Base-by-base conservation (phyloP, 805 yeast species). In the Ogataea ganodermae region DNA sequence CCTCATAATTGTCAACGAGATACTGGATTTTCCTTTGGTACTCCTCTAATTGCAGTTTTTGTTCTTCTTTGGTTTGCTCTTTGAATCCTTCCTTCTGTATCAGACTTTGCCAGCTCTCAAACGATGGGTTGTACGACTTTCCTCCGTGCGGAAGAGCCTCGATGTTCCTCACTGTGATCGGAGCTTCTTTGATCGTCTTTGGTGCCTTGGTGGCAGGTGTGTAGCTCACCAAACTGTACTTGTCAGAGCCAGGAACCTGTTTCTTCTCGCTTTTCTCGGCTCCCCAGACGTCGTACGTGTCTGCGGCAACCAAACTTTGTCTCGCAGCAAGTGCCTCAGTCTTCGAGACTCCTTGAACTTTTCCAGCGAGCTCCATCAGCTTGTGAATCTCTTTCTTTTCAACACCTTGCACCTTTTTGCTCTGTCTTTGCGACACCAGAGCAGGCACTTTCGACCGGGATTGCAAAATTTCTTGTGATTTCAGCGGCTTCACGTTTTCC, bases 51-150 rank as follows among this genome's bases (percentile, higher is more conserved):
- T 75, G 74, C 45, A 78, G 66, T 59, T 86, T 77, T 58, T 80
- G 76, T 49, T 81, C 80, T 58, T 89, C 97, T 46, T 74, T 78
- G 42, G 78, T 74, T 59, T 81, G 79, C 60, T 89, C 96, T 45
- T 74, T 72, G 44, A 64, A 74, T 57, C 75, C 84, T 67, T 90
- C 97, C 45, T 74, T 71, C 44, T 79, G 71, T 44, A 94, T 79
- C 56, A 91, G 74, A 16, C 66, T 68, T 57, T 81, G 81, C 99
- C 99, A 94, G 22, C 86, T 80, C 46, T 84, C 86, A 53, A 83
- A 72, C 10, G 92, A 77, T 21, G 99, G 99, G 63, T 94, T 94
- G 63, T 89, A 94, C 2, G 98, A 91, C 65, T 86, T 87, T 46
- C 98, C 98, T 1, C 84, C 94, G 58, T 84, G 84, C 10, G 96